Conservation (phyloP, 352 stramenopile genomes). For the Globisporangium uncinulatum region DNA sequence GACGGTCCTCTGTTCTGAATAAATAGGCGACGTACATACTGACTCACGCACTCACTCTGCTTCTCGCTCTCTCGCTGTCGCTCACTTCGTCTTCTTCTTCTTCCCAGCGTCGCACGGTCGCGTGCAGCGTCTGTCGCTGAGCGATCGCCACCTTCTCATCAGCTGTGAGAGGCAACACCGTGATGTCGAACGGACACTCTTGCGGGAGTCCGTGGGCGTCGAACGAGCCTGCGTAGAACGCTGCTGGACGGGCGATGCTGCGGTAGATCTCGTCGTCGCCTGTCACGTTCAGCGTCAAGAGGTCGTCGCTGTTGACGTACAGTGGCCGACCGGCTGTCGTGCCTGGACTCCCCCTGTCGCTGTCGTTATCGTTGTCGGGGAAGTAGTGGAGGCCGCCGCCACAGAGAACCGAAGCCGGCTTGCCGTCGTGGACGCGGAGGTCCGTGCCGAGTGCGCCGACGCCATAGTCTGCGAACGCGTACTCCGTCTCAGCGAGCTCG, state of each 20-base stretch:
- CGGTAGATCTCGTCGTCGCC: constrained; percentile 44
- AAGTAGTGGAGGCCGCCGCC: constrained; percentile 57
- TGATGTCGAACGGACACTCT: constrained; percentile 56
- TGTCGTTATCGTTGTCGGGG: constrained; percentile 18
- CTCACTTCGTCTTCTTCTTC: not conserved
- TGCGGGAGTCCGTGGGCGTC: constrained; percentile 30
- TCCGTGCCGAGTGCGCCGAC: constrained; percentile 49
- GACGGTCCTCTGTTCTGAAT: no score
- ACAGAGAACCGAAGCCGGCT: constrained; percentile 35
- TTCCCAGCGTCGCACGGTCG: constrained; percentile 27
- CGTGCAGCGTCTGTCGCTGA: constrained; percentile 39
- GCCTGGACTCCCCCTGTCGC: not conserved
- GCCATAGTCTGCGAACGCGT: constrained; percentile 59
- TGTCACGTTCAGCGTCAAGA: constrained; percentile 36
- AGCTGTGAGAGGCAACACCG: constrained; percentile 27
- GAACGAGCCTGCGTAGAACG: constrained; percentile 45
- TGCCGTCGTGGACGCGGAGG: constrained; percentile 19
- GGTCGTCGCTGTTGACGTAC: constrained; percentile 70
- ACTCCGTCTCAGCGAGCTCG: constrained; percentile 65
- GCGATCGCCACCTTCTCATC: constrained; percentile 33
- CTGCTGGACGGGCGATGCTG: constrained; percentile 36
- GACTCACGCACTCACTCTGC: no score
- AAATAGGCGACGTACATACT: no score
- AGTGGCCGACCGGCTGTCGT: constrained; percentile 17
- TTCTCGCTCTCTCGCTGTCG: no score